Percentiles rank a stretch among this genome's conserved stretches.
Evolutionary conservation across 257 asterid species (phyloP).

Genomic region (Linderniella brevidens): DNA sequence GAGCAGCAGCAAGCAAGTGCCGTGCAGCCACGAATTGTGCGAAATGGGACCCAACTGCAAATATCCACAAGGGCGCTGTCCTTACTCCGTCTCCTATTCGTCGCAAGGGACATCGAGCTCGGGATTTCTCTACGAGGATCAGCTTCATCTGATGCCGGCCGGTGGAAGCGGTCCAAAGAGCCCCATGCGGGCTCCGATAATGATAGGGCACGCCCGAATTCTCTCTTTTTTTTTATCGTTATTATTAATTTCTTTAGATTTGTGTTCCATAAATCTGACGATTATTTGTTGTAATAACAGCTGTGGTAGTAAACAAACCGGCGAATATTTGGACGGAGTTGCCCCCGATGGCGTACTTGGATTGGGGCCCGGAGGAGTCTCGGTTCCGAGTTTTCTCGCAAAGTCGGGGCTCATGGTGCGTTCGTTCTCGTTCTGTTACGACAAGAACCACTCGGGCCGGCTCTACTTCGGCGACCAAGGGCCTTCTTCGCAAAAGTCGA

Average conservation of each 20-base stretch:
- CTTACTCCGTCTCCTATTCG: slow-evolving; percentile 43
- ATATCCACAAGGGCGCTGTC: slow-evolving; percentile 43
- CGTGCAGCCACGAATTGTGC: slow-evolving; percentile 64
- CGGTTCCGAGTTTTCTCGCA: slow-evolving; percentile 76
- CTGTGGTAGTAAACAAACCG: slow-evolving; percentile 85
- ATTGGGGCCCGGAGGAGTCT: slow-evolving; percentile 70
- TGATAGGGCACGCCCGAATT: slow-evolving; percentile 41
- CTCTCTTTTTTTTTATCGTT: slow-evolving; percentile 5
- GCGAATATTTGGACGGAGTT: slow-evolving; percentile 60
- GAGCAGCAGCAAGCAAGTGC: slow-evolving; percentile 42
- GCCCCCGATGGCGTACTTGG: slow-evolving; percentile 97
- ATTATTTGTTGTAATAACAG: slow-evolving; percentile 18
- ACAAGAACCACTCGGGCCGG: slow-evolving; percentile 66
- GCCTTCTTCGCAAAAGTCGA: slow-evolving; percentile 34
- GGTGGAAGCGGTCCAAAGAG: slow-evolving; percentile 20
- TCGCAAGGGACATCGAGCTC: slow-evolving; percentile 65
- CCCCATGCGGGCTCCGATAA: slow-evolving; percentile 46
- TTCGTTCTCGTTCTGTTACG: slow-evolving; percentile 65
- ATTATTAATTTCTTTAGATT: background rate
- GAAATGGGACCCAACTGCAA: slow-evolving; percentile 33
- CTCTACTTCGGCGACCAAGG: slow-evolving; percentile 73
- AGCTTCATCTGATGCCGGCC: slow-evolving; percentile 55
- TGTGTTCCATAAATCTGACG: background rate
- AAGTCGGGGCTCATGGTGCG: slow-evolving; percentile 47
- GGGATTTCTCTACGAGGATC: slow-evolving; percentile 67